A percentile compares a stretch with the other conserved stretches of the same genome.
Evolutionary conservation across 2,329 filamentous ascomycete genomes (phyloP).

Genomic region (Fusarium sp.): DNA sequence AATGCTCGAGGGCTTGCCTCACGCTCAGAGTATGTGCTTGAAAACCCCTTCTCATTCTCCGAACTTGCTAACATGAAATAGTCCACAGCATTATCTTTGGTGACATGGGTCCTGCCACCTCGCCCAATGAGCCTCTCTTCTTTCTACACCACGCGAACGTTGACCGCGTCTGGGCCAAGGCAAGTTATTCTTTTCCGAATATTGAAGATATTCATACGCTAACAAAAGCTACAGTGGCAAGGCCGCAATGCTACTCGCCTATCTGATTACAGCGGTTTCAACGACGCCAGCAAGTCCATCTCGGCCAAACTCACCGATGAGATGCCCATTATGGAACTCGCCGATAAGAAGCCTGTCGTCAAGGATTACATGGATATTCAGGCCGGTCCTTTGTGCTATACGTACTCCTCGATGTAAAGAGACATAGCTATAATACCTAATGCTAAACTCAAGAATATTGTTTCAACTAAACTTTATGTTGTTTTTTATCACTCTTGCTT

Average conservation of each 20-base stretch:
- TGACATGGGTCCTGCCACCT: conserved; percentile 47
- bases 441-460: no score
- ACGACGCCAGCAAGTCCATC: neutral
- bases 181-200: neutral
- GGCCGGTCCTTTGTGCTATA: conserved; percentile 25
- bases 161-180: conserved; percentile 40
- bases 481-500: no score
- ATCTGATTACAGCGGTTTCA: conserved; percentile 12
- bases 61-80: neutral
- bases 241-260: conserved; percentile 19
- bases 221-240: conserved; percentile 8
- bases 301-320: neutral
- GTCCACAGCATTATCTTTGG: conserved; percentile 40
- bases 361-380: conserved; percentile 31
- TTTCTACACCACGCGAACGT: conserved; percentile 49
- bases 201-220: neutral
- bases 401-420: conserved; percentile 23
- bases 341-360: conserved; percentile 1
- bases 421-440: no score
- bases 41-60: accelerated
- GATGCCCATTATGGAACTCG: conserved; percentile 9
- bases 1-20: conserved; percentile 22
- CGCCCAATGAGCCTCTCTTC: conserved; percentile 49
- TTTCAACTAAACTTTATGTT: no score
- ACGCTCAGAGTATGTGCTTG: conserved; percentile 15